Percentiles rank a stretch among this genome's conserved stretches.
Evolutionary conservation across 108 stramenopile species (phyloP).

Genomic region (Nitzschia sp.): DNA sequence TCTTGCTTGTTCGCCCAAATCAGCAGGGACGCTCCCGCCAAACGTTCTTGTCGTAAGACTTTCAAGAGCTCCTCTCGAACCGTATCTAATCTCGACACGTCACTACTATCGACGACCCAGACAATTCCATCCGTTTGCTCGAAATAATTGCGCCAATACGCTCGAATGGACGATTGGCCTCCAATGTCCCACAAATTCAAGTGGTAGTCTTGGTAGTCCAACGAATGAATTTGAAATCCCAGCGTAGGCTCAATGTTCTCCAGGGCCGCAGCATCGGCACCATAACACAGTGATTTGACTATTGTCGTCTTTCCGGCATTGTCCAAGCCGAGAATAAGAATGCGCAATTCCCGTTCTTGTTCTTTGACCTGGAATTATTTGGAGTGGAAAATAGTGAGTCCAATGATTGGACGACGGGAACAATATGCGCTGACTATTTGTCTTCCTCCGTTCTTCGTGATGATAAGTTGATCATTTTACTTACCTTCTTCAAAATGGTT

Average conservation of each 20-base stretch:
- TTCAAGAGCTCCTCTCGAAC: constrained; percentile 84
- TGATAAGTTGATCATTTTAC: not conserved
- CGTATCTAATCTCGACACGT: constrained; percentile 79
- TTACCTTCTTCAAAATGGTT: constrained; percentile 78
- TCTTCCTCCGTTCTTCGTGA: not conserved
- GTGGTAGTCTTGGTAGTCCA: constrained; percentile 82
- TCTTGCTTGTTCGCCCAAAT: constrained; percentile 99
- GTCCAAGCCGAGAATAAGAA: constrained; percentile 96
- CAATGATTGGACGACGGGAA: not conserved
- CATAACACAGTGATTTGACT: constrained; percentile 86
- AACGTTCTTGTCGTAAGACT: constrained; percentile 93
- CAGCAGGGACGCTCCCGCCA: constrained; percentile 95
- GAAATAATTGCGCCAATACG: constrained; percentile 99
- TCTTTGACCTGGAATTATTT: constrained; percentile 91
- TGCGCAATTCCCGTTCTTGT: constrained; percentile 95
- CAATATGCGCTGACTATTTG: not conserved
- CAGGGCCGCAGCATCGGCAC: constrained; percentile 88
- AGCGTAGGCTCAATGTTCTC: constrained; percentile 95
- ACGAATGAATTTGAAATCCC: constrained; percentile 97
- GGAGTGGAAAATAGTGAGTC: not conserved
- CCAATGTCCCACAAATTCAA: constrained; percentile 98
- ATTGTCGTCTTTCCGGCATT: constrained; percentile 97
- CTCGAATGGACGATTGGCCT: constrained; percentile 97
- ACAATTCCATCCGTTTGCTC: constrained; percentile 98
- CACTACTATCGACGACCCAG: constrained; percentile 97